Evolutionary conservation across 1,284 basidiomycete species (phyloP).

Genomic region (Boletus hoseneyae): DNA sequence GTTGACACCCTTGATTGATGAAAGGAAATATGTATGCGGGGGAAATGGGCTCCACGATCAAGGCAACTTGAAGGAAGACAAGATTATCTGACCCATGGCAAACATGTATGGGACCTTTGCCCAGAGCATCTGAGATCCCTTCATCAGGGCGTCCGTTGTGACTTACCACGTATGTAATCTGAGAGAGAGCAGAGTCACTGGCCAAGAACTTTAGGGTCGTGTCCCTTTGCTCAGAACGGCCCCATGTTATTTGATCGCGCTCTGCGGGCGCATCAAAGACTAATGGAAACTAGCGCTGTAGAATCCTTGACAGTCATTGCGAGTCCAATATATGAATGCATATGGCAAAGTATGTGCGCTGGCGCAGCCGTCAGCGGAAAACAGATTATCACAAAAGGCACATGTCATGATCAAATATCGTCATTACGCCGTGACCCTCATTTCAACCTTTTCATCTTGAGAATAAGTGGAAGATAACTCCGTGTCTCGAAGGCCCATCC

Average conservation of each 20-base stretch:
- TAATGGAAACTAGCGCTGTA: too few species aligned
- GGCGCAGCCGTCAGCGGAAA: neutral
- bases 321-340: neutral
- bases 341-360: neutral
- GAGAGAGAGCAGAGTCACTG: too few species aligned
- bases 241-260: too few species aligned
- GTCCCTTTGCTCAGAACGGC: neutral
- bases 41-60: slow-evolving; percentile 26
- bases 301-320: neutral
- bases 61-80: slow-evolving; percentile 12
- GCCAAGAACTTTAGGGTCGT: too few species aligned
- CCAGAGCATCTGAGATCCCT: slow-evolving; percentile 6
- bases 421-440: slow-evolving; percentile 13
- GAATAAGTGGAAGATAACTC: slow-evolving; percentile 20
- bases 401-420: slow-evolving; percentile 1
- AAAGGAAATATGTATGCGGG: slow-evolving; percentile 27
- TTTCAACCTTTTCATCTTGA: slow-evolving; percentile 20
- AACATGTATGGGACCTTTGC: slow-evolving; percentile 20
- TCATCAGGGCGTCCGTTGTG: slow-evolving; percentile 8
- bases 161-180: neutral
- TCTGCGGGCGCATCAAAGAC: too few species aligned
- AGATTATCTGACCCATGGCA: slow-evolving; percentile 26
- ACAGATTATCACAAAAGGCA: neutral
- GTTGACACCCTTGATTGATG: slow-evolving; percentile 29
- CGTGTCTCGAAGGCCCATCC: slow-evolving; percentile 51